A percentile compares a stretch with the other conserved stretches of the same genome.
Conservation (phyloP, 208 protist genomes). For the Crithidia brevicula region DNA sequence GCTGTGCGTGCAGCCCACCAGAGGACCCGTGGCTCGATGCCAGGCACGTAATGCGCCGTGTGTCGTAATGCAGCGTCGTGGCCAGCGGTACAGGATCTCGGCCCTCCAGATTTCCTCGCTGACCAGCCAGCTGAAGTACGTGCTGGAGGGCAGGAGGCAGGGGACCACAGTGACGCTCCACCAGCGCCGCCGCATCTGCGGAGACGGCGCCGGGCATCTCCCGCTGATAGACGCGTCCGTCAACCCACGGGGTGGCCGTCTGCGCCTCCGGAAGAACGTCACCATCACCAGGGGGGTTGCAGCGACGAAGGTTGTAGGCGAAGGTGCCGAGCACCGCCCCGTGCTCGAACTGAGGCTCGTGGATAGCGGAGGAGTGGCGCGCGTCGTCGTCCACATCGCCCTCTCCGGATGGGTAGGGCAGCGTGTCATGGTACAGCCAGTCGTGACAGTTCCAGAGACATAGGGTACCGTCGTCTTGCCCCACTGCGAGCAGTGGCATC, state of each 20-base stretch:
- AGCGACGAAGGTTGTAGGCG: conserved; percentile 37
- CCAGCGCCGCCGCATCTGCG: conserved; percentile 1
- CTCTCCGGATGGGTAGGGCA: conserved; percentile 45
- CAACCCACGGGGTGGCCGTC: neutral
- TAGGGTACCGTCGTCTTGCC: conserved; percentile 52
- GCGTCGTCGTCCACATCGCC: conserved; percentile 38
- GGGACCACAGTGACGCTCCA: conserved; percentile 13
- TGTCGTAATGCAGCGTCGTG: conserved; percentile 33
- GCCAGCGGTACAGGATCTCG: neutral
- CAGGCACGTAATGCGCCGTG: conserved; percentile 54
- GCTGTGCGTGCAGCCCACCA: conserved; percentile 15
- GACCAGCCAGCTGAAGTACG: conserved; percentile 3
- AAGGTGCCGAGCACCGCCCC: conserved; percentile 38
- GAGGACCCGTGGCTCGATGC: neutral
- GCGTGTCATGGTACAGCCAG: conserved; percentile 41
- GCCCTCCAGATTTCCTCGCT: neutral
- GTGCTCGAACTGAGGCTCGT: conserved; percentile 28
- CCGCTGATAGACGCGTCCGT: neutral
- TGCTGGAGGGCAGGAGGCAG: conserved; percentile 1
- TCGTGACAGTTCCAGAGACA: conserved; percentile 31
- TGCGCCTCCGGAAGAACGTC: neutral
- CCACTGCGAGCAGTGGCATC: conserved; percentile 35
- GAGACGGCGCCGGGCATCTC: conserved; percentile 17
- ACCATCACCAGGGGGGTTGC: neutral
- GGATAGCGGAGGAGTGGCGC: neutral